These are phyloP conservation scores for Jacaranda copaia DNA, from an alignment of 257 asterid genomes.

Conservation along the genomic window DNA sequence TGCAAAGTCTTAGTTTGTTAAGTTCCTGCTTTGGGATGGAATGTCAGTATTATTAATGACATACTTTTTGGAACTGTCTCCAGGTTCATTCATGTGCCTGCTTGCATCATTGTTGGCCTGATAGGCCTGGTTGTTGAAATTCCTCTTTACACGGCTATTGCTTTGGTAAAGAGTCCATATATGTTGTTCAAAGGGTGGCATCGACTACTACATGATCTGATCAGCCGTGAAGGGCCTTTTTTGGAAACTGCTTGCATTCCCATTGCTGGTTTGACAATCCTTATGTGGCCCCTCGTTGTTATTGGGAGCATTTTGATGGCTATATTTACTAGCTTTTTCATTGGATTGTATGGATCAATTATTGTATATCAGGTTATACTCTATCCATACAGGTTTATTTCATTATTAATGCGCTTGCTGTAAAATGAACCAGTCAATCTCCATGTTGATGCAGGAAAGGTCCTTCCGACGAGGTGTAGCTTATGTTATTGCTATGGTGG, in stretches of 20 bases:
- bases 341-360: conserved; percentile 83
- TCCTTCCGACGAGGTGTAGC: conserved; percentile 84
- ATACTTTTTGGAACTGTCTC: conserved; percentile 26
- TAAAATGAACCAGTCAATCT: not conserved
- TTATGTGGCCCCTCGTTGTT: conserved; percentile 93
- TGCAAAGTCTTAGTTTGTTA: conserved; percentile 2
- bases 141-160: conserved; percentile 85
- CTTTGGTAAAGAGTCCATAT: conserved; percentile 81
- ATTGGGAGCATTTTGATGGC: conserved; percentile 80
- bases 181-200: conserved; percentile 98
- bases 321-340: conserved; percentile 76
- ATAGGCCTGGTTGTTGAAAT: conserved; percentile 84
- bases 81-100: conserved; percentile 88
- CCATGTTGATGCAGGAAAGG: conserved; percentile 66
- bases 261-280: conserved; percentile 86
- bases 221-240: conserved; percentile 96
- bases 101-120: conserved; percentile 80
- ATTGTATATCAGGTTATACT: conserved; percentile 83
- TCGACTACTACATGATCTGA: conserved; percentile 78
- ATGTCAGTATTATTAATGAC: not conserved
- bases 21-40: conserved; percentile 1
- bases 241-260: conserved; percentile 96
- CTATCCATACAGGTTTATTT: conserved; percentile 3
- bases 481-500: conserved; percentile 89
- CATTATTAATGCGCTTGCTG: not conserved